phyloP scores from a whole-genome alignment of 2,329 filamentous ascomycete genomes.

The Dichotomopilus funicola region DNA sequence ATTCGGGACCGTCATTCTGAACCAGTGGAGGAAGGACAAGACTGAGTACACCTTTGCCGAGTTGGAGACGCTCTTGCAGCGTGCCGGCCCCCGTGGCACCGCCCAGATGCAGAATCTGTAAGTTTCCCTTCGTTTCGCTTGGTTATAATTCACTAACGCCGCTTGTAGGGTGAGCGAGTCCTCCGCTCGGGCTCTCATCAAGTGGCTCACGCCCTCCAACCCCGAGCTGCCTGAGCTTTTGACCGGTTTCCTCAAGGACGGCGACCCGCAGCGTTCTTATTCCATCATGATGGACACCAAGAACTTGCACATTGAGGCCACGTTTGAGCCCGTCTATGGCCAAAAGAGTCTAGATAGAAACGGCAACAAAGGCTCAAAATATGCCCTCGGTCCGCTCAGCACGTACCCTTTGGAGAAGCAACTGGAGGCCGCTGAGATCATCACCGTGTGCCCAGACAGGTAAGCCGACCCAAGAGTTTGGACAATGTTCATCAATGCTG shows the following conservation, averaged over 20 bases:
- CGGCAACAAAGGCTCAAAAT: not conserved
- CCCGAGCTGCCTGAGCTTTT: slow-evolving; percentile 1
- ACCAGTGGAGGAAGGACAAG: slow-evolving; percentile 20
- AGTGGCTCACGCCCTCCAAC: not conserved
- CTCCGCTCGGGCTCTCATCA: slow-evolving; percentile 1
- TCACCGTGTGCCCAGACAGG: slow-evolving; percentile 30
- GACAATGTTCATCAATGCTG: slow-evolving; percentile 14
- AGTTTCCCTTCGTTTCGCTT: not conserved
- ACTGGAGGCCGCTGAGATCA: slow-evolving; percentile 21
- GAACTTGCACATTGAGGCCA: slow-evolving; percentile 18
- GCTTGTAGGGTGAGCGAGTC: slow-evolving; percentile 1
- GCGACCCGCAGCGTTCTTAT: slow-evolving; percentile 3
- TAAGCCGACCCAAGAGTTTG: slow-evolving; percentile 14
- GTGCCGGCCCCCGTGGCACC: slow-evolving; percentile 17
- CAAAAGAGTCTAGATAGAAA: not conserved
- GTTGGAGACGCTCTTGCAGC: slow-evolving; percentile 6
- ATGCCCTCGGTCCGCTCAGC: slow-evolving; percentile 12
- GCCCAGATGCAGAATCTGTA: slow-evolving; percentile 13
- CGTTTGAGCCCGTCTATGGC: slow-evolving; percentile 8
- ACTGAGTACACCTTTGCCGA: slow-evolving; percentile 16
- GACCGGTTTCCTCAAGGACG: not conserved
- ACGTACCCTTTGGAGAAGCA: slow-evolving; percentile 14
- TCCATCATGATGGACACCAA: slow-evolving; percentile 18
- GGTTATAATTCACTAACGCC: not conserved
- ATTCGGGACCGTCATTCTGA: slow-evolving; percentile 18